Base-by-base conservation (phyloP, 306 rosid genomes). In the Abrus pulchellus region DNA sequence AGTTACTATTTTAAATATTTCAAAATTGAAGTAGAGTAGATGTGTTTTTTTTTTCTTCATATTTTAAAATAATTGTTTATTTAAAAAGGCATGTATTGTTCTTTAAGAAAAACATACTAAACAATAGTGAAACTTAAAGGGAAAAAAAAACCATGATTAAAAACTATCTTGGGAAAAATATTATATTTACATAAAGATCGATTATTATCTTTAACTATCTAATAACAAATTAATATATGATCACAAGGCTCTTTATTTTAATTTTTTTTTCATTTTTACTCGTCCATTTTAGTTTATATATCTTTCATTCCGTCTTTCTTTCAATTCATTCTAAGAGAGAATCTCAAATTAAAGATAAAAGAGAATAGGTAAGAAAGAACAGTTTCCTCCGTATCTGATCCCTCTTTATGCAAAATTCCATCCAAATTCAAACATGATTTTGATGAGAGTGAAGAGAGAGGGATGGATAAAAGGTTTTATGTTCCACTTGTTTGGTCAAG, bases 401-500 rank as follows among this genome's bases (percentile, higher is more conserved):
- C n/a, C 9, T 14, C 20, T 67, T 14, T 43, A 5, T 28, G 6
- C 4, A 7, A 28, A 67, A 27, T 9, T 20, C 36, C 28, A 9
- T 44, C 14, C 38, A 44, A 27, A 67, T 67, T 2, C 36, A 67
- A 43, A 54, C 52, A 63, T 66, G 70, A 47, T n/a, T 65, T 40
- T 7, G 7, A 29, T 38, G 49, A 65, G 7, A 41, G 50, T 40
- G 52, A 20, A 12, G 49, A 40, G n/a, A 41, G 71, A 65, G 52
- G 54, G 20, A 44, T 43, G 9, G 54, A 67, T 0, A 43, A 43
- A 67, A 41, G 29, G 52, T 40, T 65, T 65, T 40, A 43, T 66
- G 72, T 53, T 43, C 52, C n/a, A 14, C 7, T 65, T 65, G 7
- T 7, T 47, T 40, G n/a, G 12, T 50, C 33, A 14, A 36, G 36